phyloP scores from a whole-genome alignment of 2,329 filamentous ascomycete genomes.

The Diaporthe sp. region DNA sequence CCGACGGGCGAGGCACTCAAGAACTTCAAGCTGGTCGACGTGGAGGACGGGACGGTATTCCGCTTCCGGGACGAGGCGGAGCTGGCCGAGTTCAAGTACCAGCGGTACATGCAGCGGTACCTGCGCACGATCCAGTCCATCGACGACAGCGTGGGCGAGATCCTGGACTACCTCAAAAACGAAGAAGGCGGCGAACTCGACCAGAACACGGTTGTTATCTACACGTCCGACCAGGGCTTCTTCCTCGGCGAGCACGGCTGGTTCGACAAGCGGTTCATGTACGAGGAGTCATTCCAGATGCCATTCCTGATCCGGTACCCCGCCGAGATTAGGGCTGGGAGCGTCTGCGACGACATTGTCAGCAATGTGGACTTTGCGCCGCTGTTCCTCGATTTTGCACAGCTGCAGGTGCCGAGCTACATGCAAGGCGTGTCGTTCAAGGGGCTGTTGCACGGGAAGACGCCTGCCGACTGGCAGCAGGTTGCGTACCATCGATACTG shows the following conservation, averaged over 20 bases:
- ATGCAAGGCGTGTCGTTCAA: slow-evolving; percentile 65
- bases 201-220: slow-evolving; percentile 64
- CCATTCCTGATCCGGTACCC: slow-evolving; percentile 64
- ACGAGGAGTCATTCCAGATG: slow-evolving; percentile 70
- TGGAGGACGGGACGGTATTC: slow-evolving; percentile 59
- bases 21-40: slow-evolving; percentile 55
- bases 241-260: slow-evolving; percentile 69
- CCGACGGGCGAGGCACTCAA: slow-evolving; percentile 43
- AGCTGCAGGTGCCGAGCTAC: slow-evolving; percentile 56
- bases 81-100: slow-evolving; percentile 66
- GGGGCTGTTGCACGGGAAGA: slow-evolving; percentile 50
- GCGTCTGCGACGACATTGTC: slow-evolving; percentile 61
- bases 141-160: slow-evolving; percentile 64
- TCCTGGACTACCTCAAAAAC: slow-evolving; percentile 60
- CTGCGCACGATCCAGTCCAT: slow-evolving; percentile 64
- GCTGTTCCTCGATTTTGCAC: slow-evolving; percentile 61
- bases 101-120: slow-evolving; percentile 69
- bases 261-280: slow-evolving; percentile 71
- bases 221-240: slow-evolving; percentile 68
- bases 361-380: slow-evolving; percentile 68
- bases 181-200: slow-evolving; percentile 51
- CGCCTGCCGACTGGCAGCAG: slow-evolving; percentile 61
- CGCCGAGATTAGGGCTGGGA: slow-evolving; percentile 51
- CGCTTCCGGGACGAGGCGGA: slow-evolving; percentile 56
- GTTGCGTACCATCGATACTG: slow-evolving; percentile 68